Evolutionary conservation across 345 rosid species (phyloP).

Genomic region (Moricandia moricandioides): DNA sequence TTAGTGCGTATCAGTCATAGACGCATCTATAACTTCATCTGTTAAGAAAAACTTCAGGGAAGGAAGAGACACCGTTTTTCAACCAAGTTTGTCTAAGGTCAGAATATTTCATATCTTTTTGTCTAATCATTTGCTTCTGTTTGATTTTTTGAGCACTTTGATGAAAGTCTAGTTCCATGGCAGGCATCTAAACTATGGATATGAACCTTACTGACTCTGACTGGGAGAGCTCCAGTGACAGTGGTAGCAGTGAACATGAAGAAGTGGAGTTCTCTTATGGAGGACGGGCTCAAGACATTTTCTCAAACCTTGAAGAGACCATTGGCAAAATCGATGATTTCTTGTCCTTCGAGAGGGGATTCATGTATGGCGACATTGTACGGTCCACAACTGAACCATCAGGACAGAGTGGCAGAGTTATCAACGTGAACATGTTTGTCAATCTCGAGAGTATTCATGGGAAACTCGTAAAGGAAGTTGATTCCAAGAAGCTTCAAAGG

Average conservation of each 20-base stretch:
- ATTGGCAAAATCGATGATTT: conserved; percentile 88
- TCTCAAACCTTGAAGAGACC: conserved; percentile 79
- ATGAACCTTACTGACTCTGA: conserved; percentile 60
- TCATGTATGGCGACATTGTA: conserved; percentile 70
- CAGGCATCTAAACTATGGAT: conserved; percentile 59
- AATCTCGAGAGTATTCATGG: conserved; percentile 66
- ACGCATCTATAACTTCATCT: not conserved
- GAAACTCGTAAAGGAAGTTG: conserved; percentile 49
- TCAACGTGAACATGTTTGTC: conserved; percentile 50
- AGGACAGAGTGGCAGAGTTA: conserved; percentile 82
- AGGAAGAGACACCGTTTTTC: not conserved
- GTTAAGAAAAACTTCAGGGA: not conserved
- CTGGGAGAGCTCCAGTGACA: conserved; percentile 86
- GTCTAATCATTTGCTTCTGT: conserved; percentile 15
- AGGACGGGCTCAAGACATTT: conserved; percentile 62
- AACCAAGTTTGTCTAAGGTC: conserved; percentile 34
- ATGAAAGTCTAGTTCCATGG: conserved; percentile 18
- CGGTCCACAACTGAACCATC: conserved; percentile 54
- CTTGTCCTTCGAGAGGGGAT: conserved; percentile 80
- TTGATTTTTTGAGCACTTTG: conserved; percentile 19
- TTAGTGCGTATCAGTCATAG: not conserved
- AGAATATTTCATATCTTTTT: conserved; percentile 15
- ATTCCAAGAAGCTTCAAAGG: conserved; percentile 58
- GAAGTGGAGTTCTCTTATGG: conserved; percentile 55
- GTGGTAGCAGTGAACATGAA: conserved; percentile 72